These are phyloP conservation scores for Backusella morwellensis DNA, from an alignment of 192 early-diverging fungal genomes.

Conservation along the genomic window DNA sequence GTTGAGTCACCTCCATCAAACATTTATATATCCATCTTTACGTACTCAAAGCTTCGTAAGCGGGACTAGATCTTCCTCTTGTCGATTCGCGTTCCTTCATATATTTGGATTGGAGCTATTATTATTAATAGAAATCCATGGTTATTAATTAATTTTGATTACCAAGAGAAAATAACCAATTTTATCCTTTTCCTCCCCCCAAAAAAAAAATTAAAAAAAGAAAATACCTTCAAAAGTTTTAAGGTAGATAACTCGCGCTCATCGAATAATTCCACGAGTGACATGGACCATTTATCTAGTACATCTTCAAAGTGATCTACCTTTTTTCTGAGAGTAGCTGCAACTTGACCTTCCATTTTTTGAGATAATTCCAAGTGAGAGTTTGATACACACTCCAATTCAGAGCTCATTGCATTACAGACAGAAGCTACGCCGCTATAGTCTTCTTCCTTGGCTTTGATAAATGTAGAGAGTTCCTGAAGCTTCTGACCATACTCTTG, in stretches of 20 bases:
- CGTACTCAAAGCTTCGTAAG: neutral
- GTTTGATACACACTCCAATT: conserved; percentile 12
- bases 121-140: neutral
- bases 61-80: neutral
- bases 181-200: neutral
- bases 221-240: conserved; percentile 3
- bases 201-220: neutral
- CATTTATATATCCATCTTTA: neutral
- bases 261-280: neutral
- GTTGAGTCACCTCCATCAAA: neutral
- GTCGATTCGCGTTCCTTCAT: neutral
- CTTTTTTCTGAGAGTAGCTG: conserved; percentile 1
- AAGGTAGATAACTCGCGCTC: neutral
- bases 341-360: conserved; percentile 7
- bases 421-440: neutral
- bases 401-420: conserved; percentile 9
- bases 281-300: conserved; percentile 2
- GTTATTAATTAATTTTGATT: neutral
- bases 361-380: conserved; percentile 19
- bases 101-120: conserved; percentile 1
- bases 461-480: neutral
- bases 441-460: neutral
- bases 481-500: conserved; percentile 20
- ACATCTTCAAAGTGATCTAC: neutral
- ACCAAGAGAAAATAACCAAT: neutral